A percentile compares a stretch with the other conserved stretches of the same genome.
These are phyloP conservation scores for Plectosphaerella cucumerina DNA, from an alignment of 2,329 filamentous ascomycete genomes.

Conservation along the genomic window DNA sequence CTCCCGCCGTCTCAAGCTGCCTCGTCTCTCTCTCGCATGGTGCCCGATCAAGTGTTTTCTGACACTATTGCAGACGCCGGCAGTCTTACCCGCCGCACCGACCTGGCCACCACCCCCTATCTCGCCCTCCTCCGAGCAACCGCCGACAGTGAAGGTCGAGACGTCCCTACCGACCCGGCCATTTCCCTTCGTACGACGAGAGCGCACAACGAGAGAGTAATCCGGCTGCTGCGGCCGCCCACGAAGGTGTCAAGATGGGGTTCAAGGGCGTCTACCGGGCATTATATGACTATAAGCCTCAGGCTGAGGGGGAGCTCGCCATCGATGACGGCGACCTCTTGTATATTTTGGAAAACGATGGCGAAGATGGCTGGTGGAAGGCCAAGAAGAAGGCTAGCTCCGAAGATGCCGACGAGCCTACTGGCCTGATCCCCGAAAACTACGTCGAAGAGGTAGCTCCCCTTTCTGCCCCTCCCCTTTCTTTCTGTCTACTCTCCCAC, in stretches of 20 bases:
- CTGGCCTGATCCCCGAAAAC: constrained; percentile 87
- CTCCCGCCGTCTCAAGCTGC: background rate
- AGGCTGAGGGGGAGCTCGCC: constrained; percentile 79
- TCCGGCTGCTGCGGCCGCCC: background rate
- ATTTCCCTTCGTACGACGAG: too few relatives aligned
- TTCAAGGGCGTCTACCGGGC: constrained; percentile 90
- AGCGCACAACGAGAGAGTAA: background rate
- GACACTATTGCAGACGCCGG: too few relatives aligned
- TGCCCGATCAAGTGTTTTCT: too few relatives aligned
- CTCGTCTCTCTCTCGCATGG: background rate
- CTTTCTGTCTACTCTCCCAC: constrained; percentile 20
- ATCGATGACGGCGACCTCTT: constrained; percentile 84
- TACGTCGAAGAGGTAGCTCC: constrained; percentile 79
- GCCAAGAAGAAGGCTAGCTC: constrained; percentile 83
- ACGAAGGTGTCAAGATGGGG: constrained; percentile 58
- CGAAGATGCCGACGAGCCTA: constrained; percentile 86
- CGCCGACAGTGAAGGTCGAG: too few relatives aligned
- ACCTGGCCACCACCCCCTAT: too few relatives aligned
- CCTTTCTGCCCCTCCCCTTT: background rate
- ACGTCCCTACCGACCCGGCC: too few relatives aligned
- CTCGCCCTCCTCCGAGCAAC: too few relatives aligned
- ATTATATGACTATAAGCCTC: constrained; percentile 87
- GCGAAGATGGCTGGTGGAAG: constrained; percentile 86
- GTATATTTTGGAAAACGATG: constrained; percentile 80
- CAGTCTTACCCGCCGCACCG: too few relatives aligned